phyloP scores from a whole-genome alignment of 495 filamentous ascomycete species.

The Bacidia rubella region DNA sequence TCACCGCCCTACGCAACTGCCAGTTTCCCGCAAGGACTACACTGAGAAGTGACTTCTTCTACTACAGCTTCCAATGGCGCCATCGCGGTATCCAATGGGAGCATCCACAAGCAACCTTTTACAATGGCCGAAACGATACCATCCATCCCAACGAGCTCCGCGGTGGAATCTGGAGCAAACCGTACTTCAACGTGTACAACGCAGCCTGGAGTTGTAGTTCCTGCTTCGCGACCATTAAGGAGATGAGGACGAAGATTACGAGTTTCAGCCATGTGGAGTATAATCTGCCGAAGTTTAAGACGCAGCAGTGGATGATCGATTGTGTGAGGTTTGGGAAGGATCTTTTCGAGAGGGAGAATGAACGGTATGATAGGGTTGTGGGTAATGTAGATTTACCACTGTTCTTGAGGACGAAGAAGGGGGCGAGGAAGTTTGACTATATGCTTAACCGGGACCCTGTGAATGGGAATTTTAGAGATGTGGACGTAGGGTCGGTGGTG shows the following conservation, averaged over 20 bases:
- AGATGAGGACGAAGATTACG: conserved; percentile 38
- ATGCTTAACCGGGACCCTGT: conserved; percentile 24
- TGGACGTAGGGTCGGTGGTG: not conserved
- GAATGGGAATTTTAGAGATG: conserved; percentile 25
- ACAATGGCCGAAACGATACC: conserved; percentile 30
- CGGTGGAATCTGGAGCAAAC: conserved; percentile 20
- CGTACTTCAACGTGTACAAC: conserved; percentile 28
- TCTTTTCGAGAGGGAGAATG: conserved; percentile 33
- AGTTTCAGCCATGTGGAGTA: conserved; percentile 36
- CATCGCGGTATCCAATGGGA: conserved; percentile 37
- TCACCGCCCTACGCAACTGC: conserved; percentile 34
- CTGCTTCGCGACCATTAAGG: conserved; percentile 36
- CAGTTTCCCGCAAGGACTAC: conserved; percentile 37
- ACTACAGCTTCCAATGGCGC: conserved; percentile 43
- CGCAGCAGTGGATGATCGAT: conserved; percentile 30
- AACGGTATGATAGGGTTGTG: conserved; percentile 32
- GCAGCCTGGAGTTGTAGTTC: conserved; percentile 43
- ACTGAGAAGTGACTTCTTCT: conserved; percentile 39
- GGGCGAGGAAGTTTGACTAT: conserved; percentile 21
- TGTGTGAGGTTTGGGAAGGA: conserved; percentile 35
- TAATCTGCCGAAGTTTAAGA: conserved; percentile 29
- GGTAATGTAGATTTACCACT: conserved; percentile 31
- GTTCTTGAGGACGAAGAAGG: conserved; percentile 22
- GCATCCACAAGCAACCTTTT: conserved; percentile 43
- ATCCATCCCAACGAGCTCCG: conserved; percentile 36